Base-by-base conservation (phyloP, 2,329 filamentous ascomycete species). In the Aspergillus novoparasiticus region DNA sequence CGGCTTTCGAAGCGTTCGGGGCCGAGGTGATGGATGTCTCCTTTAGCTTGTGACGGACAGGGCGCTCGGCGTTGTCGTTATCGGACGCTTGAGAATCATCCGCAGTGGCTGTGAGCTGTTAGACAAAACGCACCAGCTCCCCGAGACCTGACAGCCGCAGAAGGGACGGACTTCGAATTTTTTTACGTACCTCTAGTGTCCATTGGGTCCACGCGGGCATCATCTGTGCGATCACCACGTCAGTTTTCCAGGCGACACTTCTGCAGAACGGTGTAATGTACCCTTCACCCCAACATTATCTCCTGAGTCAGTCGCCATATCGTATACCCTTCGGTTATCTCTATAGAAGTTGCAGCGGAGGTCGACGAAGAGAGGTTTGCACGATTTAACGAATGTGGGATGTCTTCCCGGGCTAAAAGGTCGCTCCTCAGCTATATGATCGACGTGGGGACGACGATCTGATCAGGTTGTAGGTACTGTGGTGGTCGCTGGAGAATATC, bases 41-140 rank as follows among this genome's bases (percentile, higher is more conserved):
- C 74, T 87, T 84, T 59, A 89, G 77, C 75, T 87, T 86, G 72
- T 88, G 84, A 62, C 87, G 80, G 43, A 88, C 84, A 10, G 85
- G 85, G 64, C 82, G 83, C 73, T 88, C 86, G 64, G 83, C 82
- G 56, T 74, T 70, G 43, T 79, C 78, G 64, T 79, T 77, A 66
- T 79, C 78, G 39, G 73, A 77, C 51, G 65, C 66, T 59, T 73
- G 73, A 51, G 73, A 72, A 59, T 72, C 66, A 53, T 72, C 68
- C 51, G 73, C 69, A 43, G 68, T 65, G 58, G 65, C 66, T 60
- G 50, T 46, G 36, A 57, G 26, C 8, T 26, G 32, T 58, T 46
- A 61, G 59, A 54, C 34, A 50, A 55, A 26, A 57, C 28, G 30
- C 57, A 60, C 48, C 30, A 32, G 26, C 26, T n/a, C 57, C 9